Base-by-base conservation (phyloP, 2,329 filamentous ascomycete species). In the Didymellaceae sp. region DNA sequence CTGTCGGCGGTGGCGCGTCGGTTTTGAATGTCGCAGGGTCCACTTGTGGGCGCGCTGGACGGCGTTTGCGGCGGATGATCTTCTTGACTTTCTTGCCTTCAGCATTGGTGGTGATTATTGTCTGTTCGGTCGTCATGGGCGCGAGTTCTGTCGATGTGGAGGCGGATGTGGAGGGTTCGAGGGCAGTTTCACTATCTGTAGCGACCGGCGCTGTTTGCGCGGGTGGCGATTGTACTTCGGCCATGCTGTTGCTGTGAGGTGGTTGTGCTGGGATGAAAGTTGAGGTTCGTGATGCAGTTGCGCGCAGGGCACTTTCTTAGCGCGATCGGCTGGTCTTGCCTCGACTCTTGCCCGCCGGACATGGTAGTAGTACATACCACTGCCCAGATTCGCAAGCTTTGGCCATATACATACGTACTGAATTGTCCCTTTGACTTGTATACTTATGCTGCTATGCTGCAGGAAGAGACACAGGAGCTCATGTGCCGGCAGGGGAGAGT, bases 21-120 rank as follows among this genome's bases (percentile, higher is more conserved):
- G 87, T 87, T 63, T 88, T 90, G 75, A 96, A 83, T 33, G 87
- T 87, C 31, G 88, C 86, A 1, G 91, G 86, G 68, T 99, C 94
- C 66, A 97, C 87, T 77, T 99, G 94, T 0, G 89, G 88, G 52
- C 93, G 86, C 37, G 94, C 94, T 24, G 94, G 94, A 30, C 91
- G 84, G 67, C 89, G 87, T 80, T 96, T 97, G 71, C 90, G 91
- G 57, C 92, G 86, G 61, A 96, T 88, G 61, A 97, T 90, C 79
- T 93, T 95, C 75, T 95, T 97, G 52, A 90, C 85, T 76, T 92
- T 90, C 63, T 86, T 79, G 77, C 72, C 75, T 44, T 77, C 72
- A 5, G 75, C 73, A 54, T 72, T 72, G 47, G 67, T 71, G 5
- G 66, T 69, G 34, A 69, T 68, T 44, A 68, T 65, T 6, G 57